These are phyloP conservation scores for Escallonia herrerae DNA, from an alignment of 129 eudicot species.

Conservation along the genomic window DNA sequence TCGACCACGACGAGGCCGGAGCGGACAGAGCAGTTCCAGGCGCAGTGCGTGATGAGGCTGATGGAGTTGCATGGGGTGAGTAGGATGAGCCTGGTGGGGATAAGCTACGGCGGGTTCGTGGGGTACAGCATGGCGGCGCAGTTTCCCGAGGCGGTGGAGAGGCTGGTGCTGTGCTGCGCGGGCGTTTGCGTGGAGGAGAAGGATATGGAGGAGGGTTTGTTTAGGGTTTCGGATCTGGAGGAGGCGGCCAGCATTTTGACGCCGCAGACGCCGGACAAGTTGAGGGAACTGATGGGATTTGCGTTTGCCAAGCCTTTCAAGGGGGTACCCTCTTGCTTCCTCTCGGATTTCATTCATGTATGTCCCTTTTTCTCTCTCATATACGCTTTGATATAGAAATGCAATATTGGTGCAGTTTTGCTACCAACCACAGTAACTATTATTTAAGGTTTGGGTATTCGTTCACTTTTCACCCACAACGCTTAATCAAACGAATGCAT, in stretches of 20 bases:
- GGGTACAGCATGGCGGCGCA: slow-evolving; percentile 62
- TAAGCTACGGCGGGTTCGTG: slow-evolving; percentile 84
- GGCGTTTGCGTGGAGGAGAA: slow-evolving; percentile 76
- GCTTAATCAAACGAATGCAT: too few relatives aligned
- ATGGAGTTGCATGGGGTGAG: slow-evolving; percentile 49
- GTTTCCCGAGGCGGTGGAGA: slow-evolving; percentile 72
- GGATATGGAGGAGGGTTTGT: slow-evolving; percentile 62
- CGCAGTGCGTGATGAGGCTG: slow-evolving; percentile 54
- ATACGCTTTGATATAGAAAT: too few relatives aligned
- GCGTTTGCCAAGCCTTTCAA: slow-evolving; percentile 60
- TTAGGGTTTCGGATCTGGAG: slow-evolving; percentile 58
- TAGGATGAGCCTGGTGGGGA: slow-evolving; percentile 62
- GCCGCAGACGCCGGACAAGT: slow-evolving; percentile 69
- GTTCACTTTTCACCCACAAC: too few relatives aligned
- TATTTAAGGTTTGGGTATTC: too few relatives aligned
- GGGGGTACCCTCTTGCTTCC: slow-evolving; percentile 55
- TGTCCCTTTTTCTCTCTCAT: slow-evolving; percentile 6
- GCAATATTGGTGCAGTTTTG: too few relatives aligned
- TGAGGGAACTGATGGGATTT: slow-evolving; percentile 59
- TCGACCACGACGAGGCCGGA: slow-evolving; percentile 43
- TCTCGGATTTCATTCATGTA: slow-evolving; percentile 59
- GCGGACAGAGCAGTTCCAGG: slow-evolving; percentile 58
- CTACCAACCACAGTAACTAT: too few relatives aligned
- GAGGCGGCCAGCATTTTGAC: slow-evolving; percentile 58
- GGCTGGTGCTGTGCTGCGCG: slow-evolving; percentile 51